Evolutionary conservation across 208 protist genomes (phyloP).

Genomic region (Acanthamoeba sp.): DNA sequence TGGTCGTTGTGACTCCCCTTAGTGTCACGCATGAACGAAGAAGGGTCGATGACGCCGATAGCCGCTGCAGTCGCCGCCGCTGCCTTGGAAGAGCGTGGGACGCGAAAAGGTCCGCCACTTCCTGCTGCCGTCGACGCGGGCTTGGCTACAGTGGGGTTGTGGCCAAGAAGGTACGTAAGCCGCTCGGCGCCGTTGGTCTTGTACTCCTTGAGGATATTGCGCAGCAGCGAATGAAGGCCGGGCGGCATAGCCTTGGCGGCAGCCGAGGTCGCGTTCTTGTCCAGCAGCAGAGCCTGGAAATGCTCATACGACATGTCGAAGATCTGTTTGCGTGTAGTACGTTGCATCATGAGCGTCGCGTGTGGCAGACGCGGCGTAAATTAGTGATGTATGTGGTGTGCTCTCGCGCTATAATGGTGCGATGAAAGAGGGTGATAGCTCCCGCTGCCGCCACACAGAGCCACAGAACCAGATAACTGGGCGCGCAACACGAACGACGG

Average conservation of each 20-base stretch:
- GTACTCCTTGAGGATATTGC: constrained; percentile 23
- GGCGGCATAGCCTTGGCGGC: not conserved
- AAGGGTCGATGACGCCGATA: not conserved
- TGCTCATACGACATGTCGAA: constrained; percentile 53
- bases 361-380: too few relatives aligned
- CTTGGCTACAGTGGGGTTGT: not conserved
- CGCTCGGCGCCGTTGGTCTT: not conserved
- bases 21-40: not conserved
- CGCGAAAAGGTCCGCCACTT: not conserved
- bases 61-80: not conserved
- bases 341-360: not conserved
- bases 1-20: not conserved
- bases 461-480: not conserved
- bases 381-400: not conserved
- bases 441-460: too few relatives aligned
- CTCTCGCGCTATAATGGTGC: not conserved
- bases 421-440: too few relatives aligned
- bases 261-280: constrained; percentile 10
- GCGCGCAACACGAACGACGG: not conserved
- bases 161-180: not conserved
- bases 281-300: not conserved
- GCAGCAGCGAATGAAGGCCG: not conserved
- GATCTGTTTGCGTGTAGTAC: not conserved
- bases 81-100: not conserved
- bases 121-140: too few relatives aligned